These are phyloP conservation scores for Tylopilus cervinicoccineus DNA, from an alignment of 768 basidiomycete genomes.

Conservation along the genomic window DNA sequence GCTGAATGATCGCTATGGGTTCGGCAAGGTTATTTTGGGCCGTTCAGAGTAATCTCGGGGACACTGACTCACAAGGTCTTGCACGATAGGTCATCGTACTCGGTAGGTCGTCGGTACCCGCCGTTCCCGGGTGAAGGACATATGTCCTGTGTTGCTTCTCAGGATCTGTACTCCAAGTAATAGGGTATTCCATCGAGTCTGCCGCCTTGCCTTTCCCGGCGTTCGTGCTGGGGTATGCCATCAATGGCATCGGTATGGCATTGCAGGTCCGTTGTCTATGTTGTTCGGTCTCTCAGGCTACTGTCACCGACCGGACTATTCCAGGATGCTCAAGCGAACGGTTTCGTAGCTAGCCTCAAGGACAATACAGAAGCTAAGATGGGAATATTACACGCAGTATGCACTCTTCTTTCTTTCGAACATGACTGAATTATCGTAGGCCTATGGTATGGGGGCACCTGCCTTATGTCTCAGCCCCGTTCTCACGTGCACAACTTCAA, in stretches of 20 bases:
- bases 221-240: conserved; percentile 38
- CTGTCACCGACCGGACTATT: background rate
- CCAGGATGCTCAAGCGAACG: conserved; percentile 48
- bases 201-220: conserved; percentile 43
- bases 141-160: background rate
- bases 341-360: conserved; percentile 39
- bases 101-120: conserved; percentile 13
- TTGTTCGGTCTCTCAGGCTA: background rate
- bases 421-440: conserved; percentile 11
- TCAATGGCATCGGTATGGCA: conserved; percentile 45
- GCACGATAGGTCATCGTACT: conserved; percentile 24
- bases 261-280: conserved; percentile 35
- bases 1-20: conserved; percentile 29
- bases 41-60: background rate
- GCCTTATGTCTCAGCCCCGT: background rate
- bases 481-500: conserved; percentile 21
- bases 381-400: conserved; percentile 37
- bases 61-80: background rate
- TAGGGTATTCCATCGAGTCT: conserved; percentile 35
- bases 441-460: conserved; percentile 29
- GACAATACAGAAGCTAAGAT: conserved; percentile 37
- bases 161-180: conserved; percentile 30
- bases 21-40: conserved; percentile 28
- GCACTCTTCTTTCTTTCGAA: conserved; percentile 14
- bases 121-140: background rate